Conservation (phyloP, 768 basidiomycete species). For the Amanita thiersii region DNA sequence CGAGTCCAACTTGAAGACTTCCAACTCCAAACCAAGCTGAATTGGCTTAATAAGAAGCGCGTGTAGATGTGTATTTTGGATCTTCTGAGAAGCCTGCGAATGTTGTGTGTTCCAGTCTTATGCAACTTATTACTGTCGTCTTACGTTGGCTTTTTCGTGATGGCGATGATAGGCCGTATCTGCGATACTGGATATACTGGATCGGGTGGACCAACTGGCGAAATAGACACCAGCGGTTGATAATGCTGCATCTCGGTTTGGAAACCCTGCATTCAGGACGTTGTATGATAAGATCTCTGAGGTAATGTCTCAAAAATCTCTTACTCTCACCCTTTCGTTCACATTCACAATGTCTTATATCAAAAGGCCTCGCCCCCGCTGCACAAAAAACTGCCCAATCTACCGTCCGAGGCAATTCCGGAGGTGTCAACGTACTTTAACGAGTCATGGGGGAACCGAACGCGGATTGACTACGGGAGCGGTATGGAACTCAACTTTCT, state of each 20-base stretch:
- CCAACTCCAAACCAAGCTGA: too few species aligned
- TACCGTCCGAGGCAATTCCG: constrained; percentile 47
- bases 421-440: constrained; percentile 79
- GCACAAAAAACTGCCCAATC: constrained; percentile 48
- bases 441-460: constrained; percentile 87
- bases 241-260: constrained; percentile 87
- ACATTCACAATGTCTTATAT: constrained; percentile 1
- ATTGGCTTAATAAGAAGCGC: too few species aligned
- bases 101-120: too few species aligned
- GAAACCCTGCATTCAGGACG: constrained; percentile 91
- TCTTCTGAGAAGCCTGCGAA: too few species aligned
- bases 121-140: too few species aligned
- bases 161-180: constrained; percentile 65
- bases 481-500: constrained; percentile 99
- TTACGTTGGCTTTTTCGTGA: too few species aligned
- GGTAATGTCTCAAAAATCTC: constrained; percentile 33
- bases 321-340: neutral
- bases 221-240: constrained; percentile 76
- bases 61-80: too few species aligned
- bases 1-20: too few species aligned
- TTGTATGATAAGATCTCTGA: constrained; percentile 81
- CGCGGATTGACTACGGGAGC: constrained; percentile 97
- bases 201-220: constrained; percentile 58
- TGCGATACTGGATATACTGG: constrained; percentile 56
- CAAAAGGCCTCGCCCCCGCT: constrained; percentile 44